These are phyloP conservation scores for Talaromyces sp. DNA, from an alignment of 2,329 filamentous ascomycete genomes.

Conservation along the genomic window DNA sequence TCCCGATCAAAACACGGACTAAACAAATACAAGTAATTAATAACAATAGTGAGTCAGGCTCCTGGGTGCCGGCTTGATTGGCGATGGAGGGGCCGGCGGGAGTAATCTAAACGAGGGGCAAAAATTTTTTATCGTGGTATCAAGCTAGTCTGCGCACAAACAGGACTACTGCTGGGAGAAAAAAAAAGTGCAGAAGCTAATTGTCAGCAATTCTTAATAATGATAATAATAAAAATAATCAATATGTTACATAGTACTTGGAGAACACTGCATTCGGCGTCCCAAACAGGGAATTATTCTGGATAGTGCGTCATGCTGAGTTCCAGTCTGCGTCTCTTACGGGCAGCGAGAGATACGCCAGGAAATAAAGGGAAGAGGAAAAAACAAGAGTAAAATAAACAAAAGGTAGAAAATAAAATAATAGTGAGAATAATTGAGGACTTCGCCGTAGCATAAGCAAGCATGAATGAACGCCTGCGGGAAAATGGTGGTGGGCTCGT, in stretches of 20 bases:
- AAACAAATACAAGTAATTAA: background rate
- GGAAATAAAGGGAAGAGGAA: background rate
- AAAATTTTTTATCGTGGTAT: constrained; percentile 2
- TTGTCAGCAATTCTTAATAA: background rate
- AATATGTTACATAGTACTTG: background rate
- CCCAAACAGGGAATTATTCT: background rate
- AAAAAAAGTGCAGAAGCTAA: background rate
- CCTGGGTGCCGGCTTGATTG: background rate
- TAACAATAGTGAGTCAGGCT: background rate
- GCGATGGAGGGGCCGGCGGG: constrained; percentile 5
- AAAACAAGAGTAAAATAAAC: background rate
- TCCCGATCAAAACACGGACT: background rate
- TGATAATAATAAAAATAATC: background rate
- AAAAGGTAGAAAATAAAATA: background rate
- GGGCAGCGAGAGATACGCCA: background rate
- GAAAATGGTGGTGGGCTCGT: background rate
- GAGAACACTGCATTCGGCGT: background rate
- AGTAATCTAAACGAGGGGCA: constrained; percentile 6
- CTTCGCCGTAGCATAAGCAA: background rate
- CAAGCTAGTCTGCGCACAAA: background rate
- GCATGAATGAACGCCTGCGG: background rate
- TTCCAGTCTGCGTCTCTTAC: background rate
- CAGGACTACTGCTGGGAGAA: background rate
- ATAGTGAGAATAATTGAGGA: background rate
- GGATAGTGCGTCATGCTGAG: background rate